phyloP scores from a whole-genome alignment of 202 grass and related monocot genomes.

The Panicum virgatum region DNA sequence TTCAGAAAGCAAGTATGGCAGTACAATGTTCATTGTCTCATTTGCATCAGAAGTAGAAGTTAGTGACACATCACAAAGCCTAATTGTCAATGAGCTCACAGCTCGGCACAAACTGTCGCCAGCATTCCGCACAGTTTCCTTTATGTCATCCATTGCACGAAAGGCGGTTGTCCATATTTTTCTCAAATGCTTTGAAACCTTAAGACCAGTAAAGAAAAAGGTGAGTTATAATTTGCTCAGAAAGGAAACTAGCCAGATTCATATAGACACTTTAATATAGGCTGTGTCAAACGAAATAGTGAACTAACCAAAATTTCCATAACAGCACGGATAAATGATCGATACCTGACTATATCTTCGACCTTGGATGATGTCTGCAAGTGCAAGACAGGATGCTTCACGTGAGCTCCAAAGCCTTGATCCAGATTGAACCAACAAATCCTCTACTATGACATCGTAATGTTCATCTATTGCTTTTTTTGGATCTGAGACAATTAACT shows the following conservation, averaged over 20 bases:
- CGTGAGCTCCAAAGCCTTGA: constrained; percentile 96
- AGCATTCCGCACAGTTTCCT: constrained; percentile 95
- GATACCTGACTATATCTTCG: constrained; percentile 82
- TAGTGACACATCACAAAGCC: constrained; percentile 84
- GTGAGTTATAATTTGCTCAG: not conserved
- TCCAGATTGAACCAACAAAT: constrained; percentile 93
- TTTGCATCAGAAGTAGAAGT: constrained; percentile 79
- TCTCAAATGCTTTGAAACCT: constrained; percentile 89
- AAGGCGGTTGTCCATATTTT: constrained; percentile 89
- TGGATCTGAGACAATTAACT: constrained; percentile 89
- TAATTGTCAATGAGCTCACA: constrained; percentile 77
- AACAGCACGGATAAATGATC: constrained; percentile 14
- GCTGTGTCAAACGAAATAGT: constrained; percentile 8
- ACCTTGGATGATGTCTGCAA: constrained; percentile 96
- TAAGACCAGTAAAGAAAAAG: constrained; percentile 35
- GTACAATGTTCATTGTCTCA: constrained; percentile 83
- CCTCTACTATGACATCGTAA: constrained; percentile 83
- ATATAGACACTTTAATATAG: constrained; percentile 23
- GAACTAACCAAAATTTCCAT: constrained; percentile 19
- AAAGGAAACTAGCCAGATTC: constrained; percentile 25
- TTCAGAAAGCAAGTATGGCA: constrained; percentile 92
- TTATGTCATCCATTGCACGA: constrained; percentile 97
- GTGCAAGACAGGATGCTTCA: constrained; percentile 97
- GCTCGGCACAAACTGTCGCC: constrained; percentile 91
- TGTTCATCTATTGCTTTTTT: constrained; percentile 95